phyloP scores from a whole-genome alignment of 495 filamentous ascomycete genomes.

The Hypoxylon fragiforme region DNA sequence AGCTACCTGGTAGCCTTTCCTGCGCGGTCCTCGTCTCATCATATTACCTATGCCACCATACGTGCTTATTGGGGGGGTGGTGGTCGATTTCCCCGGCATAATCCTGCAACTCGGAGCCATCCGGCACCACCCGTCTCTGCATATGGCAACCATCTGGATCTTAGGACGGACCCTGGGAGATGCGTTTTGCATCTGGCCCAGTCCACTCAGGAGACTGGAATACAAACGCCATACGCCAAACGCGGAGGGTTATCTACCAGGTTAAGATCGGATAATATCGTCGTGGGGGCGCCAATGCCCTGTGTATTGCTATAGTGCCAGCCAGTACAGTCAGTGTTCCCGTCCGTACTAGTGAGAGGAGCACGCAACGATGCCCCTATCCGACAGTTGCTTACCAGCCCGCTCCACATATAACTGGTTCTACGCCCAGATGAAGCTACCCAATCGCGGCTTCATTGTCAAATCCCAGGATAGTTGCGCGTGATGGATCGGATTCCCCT shows the following conservation, averaged over 20 bases:
- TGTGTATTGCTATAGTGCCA: constrained; percentile 6
- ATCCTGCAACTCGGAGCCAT: constrained; percentile 34
- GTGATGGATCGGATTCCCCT: constrained; percentile 26
- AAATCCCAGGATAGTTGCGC: constrained; percentile 25
- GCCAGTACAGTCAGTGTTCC: constrained; percentile 3
- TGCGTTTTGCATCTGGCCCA: constrained; percentile 35
- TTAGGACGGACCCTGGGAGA: constrained; percentile 26
- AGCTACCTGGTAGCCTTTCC: constrained; percentile 30
- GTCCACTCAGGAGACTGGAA: constrained; percentile 29
- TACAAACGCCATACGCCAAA: constrained; percentile 15
- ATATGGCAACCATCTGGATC: constrained; percentile 34
- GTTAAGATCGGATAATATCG: constrained; percentile 35
- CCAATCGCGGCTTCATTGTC: constrained; percentile 26
- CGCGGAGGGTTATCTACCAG: constrained; percentile 33
- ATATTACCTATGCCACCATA: background rate
- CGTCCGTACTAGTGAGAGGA: constrained; percentile 17
- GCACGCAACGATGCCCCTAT: constrained; percentile 29
- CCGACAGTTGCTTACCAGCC: constrained; percentile 22
- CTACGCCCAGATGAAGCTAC: constrained; percentile 4
- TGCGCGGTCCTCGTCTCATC: constrained; percentile 10
- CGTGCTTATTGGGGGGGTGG: constrained; percentile 6
- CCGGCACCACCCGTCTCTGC: constrained; percentile 31
- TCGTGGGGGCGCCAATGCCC: constrained; percentile 26
- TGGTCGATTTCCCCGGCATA: no score
- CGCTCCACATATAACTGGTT: constrained; percentile 19